phyloP scores from a whole-genome alignment of 2,329 filamentous ascomycete genomes.

The Clonostachys rosea region DNA sequence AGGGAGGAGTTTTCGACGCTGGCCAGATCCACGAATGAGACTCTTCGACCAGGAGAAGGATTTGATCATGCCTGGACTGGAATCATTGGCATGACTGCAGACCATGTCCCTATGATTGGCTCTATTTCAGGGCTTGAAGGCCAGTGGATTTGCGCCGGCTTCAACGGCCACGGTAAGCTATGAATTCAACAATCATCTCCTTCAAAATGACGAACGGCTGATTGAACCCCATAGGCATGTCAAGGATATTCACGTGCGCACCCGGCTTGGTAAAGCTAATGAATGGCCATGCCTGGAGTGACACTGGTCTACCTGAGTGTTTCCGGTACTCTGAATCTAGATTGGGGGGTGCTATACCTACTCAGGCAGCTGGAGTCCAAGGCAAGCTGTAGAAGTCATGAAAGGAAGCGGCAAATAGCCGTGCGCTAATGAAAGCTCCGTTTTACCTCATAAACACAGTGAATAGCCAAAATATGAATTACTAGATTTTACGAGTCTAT shows the following conservation, averaged over 20 bases:
- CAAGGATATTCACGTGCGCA: conserved; percentile 38
- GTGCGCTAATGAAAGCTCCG: no score
- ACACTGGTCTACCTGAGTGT: conserved; percentile 21
- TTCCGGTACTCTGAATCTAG: neutral
- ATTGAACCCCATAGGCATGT: conserved; percentile 19
- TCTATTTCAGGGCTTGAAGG: conserved; percentile 28
- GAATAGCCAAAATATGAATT: no score
- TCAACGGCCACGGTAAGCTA: conserved; percentile 20
- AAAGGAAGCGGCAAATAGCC: no score
- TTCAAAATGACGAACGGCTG: neutral
- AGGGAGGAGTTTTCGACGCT: neutral
- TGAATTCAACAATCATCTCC: neutral
- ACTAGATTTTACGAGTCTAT: no score
- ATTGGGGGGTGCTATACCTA: no score
- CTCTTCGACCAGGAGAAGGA: conserved; percentile 25
- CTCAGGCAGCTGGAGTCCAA: no score
- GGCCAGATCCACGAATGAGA: neutral
- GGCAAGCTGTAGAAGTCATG: no score
- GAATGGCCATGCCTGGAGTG: conserved; percentile 25
- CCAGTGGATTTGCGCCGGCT: conserved; percentile 42
- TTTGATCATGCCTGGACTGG: conserved; percentile 40
- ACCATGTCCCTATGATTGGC: conserved; percentile 41
- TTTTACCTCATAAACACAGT: no score
- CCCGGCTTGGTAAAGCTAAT: conserved; percentile 35
- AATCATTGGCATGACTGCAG: conserved; percentile 39